These are phyloP conservation scores for Diospyros lotus DNA, from an alignment of 148 eudicot species.

Conservation along the genomic window DNA sequence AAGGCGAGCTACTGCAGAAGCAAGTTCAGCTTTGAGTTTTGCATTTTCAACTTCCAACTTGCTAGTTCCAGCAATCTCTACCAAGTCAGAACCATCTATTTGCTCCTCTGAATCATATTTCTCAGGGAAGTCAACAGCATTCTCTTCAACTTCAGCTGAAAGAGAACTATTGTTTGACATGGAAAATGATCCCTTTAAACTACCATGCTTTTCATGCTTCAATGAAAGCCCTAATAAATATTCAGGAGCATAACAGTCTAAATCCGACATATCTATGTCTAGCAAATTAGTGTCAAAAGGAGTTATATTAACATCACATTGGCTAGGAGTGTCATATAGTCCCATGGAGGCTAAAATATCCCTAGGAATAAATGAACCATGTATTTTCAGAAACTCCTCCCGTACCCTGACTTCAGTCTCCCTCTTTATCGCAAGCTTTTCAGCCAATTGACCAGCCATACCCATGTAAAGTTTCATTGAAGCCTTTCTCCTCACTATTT, in stretches of 20 bases:
- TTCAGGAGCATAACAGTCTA: constrained; percentile 87
- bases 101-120: constrained; percentile 38
- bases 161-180: constrained; percentile 44
- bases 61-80: constrained; percentile 93
- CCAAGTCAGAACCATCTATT: constrained; percentile 57
- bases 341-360: constrained; percentile 88
- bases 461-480: constrained; percentile 98
- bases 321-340: constrained; percentile 82
- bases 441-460: constrained; percentile 96
- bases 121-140: constrained; percentile 31
- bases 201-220: constrained; percentile 53
- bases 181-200: constrained; percentile 49
- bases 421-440: constrained; percentile 86
- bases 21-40: constrained; percentile 87
- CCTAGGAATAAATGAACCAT: constrained; percentile 66
- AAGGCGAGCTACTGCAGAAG: constrained; percentile 77
- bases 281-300: constrained; percentile 87
- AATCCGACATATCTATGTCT: constrained; percentile 73
- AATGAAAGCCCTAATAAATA: constrained; percentile 57
- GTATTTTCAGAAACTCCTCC: constrained; percentile 76
- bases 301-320: constrained; percentile 80
- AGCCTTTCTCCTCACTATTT: constrained; percentile 87
- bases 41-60: constrained; percentile 95
- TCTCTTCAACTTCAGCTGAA: constrained; percentile 42
- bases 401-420: constrained; percentile 78